phyloP scores from a whole-genome alignment of 1,284 basidiomycete genomes.

The Erythrobasidium hasegawianum region DNA sequence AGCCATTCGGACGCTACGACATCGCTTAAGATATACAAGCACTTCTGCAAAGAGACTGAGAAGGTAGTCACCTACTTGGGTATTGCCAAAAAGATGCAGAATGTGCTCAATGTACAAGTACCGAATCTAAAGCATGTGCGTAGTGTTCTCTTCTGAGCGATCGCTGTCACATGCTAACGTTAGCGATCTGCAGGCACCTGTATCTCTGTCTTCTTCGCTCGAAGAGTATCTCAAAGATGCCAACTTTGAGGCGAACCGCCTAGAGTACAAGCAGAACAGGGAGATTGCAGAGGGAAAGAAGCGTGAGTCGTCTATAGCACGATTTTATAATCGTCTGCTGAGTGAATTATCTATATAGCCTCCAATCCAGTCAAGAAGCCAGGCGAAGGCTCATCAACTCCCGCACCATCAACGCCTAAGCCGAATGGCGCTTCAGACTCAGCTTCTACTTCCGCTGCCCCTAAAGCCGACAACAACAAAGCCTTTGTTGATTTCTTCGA shows the following conservation, averaged over 20 bases:
- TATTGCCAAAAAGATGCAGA: slow-evolving; percentile 87
- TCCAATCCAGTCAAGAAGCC: slow-evolving; percentile 9
- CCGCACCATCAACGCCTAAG: slow-evolving; percentile 15
- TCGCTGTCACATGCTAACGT: background rate
- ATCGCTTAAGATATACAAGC: slow-evolving; percentile 83
- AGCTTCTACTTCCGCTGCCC: slow-evolving; percentile 34
- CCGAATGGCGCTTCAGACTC: background rate
- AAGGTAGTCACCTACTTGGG: slow-evolving; percentile 87
- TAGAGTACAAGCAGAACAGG: slow-evolving; percentile 86
- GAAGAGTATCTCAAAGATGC: slow-evolving; percentile 95
- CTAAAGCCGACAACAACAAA: slow-evolving; percentile 47
- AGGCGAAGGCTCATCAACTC: slow-evolving; percentile 4
- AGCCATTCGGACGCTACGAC: slow-evolving; percentile 82
- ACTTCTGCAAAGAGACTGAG: slow-evolving; percentile 93
- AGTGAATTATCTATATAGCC: background rate
- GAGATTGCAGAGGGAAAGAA: slow-evolving; percentile 62
- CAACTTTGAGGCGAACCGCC: slow-evolving; percentile 89
- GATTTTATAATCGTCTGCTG: background rate
- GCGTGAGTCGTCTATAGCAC: slow-evolving; percentile 26
- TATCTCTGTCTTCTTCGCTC: slow-evolving; percentile 83
- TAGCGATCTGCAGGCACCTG: slow-evolving; percentile 65
- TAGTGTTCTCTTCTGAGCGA: slow-evolving; percentile 33
- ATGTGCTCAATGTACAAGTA: slow-evolving; percentile 85
- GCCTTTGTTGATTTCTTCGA: slow-evolving; percentile 82
- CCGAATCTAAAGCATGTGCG: slow-evolving; percentile 88